These are phyloP conservation scores for Isoetes taiwanensis DNA, from an alignment of 75 land plant genomes.

Conservation along the genomic window DNA sequence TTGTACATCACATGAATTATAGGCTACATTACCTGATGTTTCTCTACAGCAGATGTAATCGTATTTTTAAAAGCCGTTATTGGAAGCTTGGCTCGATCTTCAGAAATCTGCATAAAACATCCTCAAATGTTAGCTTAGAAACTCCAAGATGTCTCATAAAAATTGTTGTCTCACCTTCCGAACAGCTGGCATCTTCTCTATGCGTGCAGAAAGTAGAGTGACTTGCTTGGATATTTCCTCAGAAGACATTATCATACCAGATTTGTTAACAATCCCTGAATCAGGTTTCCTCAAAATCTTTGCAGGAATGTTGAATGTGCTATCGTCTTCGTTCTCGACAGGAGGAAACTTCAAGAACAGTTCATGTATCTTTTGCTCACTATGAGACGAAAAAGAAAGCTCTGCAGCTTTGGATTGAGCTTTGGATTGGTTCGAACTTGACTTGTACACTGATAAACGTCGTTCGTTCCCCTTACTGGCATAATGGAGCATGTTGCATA, in stretches of 20 bases:
- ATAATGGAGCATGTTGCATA: no score
- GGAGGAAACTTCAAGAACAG: constrained; percentile 68
- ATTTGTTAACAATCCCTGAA: constrained; percentile 23
- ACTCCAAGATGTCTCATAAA: no score
- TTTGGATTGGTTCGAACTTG: background rate
- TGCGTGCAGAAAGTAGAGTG: constrained; percentile 28
- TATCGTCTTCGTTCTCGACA: constrained; percentile 44
- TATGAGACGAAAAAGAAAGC: constrained; percentile 47
- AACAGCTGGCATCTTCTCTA: constrained; percentile 31
- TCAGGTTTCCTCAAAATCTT: constrained; percentile 15
- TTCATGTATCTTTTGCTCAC: constrained; percentile 41
- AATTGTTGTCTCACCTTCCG: constrained; percentile 59
- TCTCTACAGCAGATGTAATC: constrained; percentile 55
- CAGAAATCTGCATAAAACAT: constrained; percentile 47
- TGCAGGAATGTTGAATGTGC: no score
- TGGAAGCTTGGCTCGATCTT: constrained; percentile 65
- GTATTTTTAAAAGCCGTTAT: constrained; percentile 60
- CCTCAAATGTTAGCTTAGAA: no score
- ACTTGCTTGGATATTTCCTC: constrained; percentile 50
- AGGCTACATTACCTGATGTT: constrained; percentile 70
- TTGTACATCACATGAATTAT: background rate
- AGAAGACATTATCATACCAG: constrained; percentile 26
- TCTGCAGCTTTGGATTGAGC: constrained; percentile 16
- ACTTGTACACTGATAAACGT: constrained; percentile 50
- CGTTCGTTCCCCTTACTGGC: constrained; percentile 49